These are phyloP conservation scores for Magnusiomyces tetraspermus DNA, from an alignment of 1,139 yeast genomes.

Conservation along the genomic window DNA sequence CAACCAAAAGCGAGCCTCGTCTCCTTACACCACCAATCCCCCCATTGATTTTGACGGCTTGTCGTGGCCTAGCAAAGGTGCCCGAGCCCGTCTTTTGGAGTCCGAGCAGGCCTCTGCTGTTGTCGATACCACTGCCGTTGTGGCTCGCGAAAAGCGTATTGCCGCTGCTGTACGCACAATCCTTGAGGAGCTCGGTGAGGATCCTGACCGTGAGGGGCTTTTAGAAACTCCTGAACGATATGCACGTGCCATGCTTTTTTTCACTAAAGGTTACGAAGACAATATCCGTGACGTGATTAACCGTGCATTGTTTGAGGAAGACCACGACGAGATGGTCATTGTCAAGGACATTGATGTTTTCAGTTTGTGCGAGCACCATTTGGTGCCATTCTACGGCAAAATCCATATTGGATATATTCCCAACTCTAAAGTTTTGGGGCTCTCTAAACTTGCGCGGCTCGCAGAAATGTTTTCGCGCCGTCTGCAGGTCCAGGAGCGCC, in stretches of 20 bases:
- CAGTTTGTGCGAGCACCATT: constrained; percentile 92
- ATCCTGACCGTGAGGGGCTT: constrained; percentile 77
- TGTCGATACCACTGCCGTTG: constrained; percentile 45
- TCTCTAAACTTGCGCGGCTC: constrained; percentile 83
- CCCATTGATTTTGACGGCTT: constrained; percentile 86
- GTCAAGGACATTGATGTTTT: constrained; percentile 89
- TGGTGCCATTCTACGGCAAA: constrained; percentile 94
- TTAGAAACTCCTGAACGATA: constrained; percentile 92
- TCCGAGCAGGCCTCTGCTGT: constrained; percentile 25
- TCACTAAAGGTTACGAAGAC: constrained; percentile 95
- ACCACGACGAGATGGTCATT: constrained; percentile 98
- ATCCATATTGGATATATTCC: constrained; percentile 97
- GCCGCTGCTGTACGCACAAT: constrained; percentile 80
- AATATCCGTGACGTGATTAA: constrained; percentile 74
- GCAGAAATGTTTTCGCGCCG: constrained; percentile 97
- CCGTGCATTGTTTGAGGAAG: constrained; percentile 93
- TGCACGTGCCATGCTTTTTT: constrained; percentile 90
- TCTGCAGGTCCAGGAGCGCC: constrained; percentile 91
- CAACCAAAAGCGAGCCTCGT: constrained; percentile 47
- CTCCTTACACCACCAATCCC: constrained; percentile 74
- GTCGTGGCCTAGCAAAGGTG: constrained; percentile 92
- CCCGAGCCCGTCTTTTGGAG: constrained; percentile 56
- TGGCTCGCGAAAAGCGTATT: constrained; percentile 58
- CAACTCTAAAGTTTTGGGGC: constrained; percentile 85
- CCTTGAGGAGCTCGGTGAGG: constrained; percentile 83